These are phyloP conservation scores for Trichoderma koningiopsis DNA, from an alignment of 2,329 filamentous ascomycete species.

Conservation along the genomic window DNA sequence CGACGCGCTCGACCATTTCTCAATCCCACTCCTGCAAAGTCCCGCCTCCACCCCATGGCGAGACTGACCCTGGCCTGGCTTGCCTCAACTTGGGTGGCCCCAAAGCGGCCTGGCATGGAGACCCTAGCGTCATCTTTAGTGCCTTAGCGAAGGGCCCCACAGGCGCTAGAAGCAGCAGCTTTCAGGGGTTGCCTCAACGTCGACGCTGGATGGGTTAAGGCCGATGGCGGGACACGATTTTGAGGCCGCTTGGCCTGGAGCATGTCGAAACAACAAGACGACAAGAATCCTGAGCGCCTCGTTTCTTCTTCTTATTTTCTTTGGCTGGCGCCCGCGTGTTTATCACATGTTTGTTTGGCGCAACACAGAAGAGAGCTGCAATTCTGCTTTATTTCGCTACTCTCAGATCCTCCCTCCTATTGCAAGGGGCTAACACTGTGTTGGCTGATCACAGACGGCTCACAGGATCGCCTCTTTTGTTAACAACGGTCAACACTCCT, in stretches of 20 bases:
- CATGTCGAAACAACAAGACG: neutral
- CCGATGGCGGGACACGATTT: neutral
- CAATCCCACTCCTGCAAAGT: constrained; percentile 19
- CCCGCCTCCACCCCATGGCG: constrained; percentile 21
- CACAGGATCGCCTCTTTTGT: neutral
- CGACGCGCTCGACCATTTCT: neutral
- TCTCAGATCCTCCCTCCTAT: neutral
- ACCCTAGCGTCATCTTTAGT: constrained; percentile 6
- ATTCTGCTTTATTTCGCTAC: neutral
- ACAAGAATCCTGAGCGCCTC: neutral
- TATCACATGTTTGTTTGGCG: neutral
- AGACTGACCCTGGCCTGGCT: constrained; percentile 20
- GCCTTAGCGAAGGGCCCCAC: constrained; percentile 5
- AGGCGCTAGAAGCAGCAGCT: constrained; percentile 16
- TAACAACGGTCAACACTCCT: neutral
- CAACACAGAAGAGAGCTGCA: neutral
- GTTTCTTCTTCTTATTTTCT: too few relatives aligned
- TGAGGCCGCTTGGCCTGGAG: neutral
- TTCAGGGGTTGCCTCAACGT: constrained; percentile 20
- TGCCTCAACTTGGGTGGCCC: constrained; percentile 12
- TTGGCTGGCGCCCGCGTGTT: neutral
- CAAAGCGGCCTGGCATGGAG: neutral
- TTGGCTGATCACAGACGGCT: neutral
- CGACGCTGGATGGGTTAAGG: neutral
- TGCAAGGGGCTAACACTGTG: neutral